Evolutionary conservation across 768 basidiomycete genomes (phyloP).

Genomic region (Pulveroboletus sp.): DNA sequence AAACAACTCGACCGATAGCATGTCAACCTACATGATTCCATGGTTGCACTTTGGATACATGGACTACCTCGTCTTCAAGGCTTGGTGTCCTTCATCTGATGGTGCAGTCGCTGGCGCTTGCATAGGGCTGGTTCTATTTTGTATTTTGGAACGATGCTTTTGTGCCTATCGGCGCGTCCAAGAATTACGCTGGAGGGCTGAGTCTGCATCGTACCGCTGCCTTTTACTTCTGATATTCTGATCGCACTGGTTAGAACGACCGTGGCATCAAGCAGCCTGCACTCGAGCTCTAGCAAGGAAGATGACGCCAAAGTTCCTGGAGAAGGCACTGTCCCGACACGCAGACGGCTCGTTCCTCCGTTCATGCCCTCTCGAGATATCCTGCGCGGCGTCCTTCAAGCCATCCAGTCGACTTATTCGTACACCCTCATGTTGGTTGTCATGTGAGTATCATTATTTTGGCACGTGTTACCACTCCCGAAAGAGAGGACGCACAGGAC

Average conservation of each 20-base stretch:
- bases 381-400: conserved; percentile 61
- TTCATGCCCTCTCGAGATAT: conserved; percentile 68
- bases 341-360: conserved; percentile 40
- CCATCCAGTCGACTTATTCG: conserved; percentile 53
- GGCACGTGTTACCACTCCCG: background rate
- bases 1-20: conserved; percentile 6
- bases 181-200: conserved; percentile 54
- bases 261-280: background rate
- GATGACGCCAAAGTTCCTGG: background rate
- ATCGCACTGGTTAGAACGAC: conserved; percentile 9
- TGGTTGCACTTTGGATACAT: conserved; percentile 66
- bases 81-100: conserved; percentile 60
- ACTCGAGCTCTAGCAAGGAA: background rate
- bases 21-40: conserved; percentile 44
- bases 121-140: conserved; percentile 62
- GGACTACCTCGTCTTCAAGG: conserved; percentile 61
- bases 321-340: conserved; percentile 3
- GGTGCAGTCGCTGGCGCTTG: conserved; percentile 75
- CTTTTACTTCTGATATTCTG: background rate
- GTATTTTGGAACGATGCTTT: conserved; percentile 67
- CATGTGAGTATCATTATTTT: conserved; percentile 51
- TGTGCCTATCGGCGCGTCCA: conserved; percentile 50
- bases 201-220: conserved; percentile 36
- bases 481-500: conserved; percentile 50
- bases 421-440: conserved; percentile 78